Conservation (phyloP, 345 rosid species). For the Eucalyptus regnans region DNA sequence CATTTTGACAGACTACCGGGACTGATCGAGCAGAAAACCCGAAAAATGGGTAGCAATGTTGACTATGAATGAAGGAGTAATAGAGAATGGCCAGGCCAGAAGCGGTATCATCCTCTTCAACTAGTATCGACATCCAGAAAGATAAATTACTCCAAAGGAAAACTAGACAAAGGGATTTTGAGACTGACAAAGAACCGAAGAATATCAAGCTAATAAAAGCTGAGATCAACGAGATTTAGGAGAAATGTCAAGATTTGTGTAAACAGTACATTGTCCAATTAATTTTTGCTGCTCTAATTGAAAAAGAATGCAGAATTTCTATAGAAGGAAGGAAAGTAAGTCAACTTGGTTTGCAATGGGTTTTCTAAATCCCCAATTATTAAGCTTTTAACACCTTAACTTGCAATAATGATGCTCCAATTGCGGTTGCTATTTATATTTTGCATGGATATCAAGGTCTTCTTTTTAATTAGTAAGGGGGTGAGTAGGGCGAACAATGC, state of each 20-base stretch:
- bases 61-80: neutral
- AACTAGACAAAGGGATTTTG: neutral
- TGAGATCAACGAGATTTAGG: neutral
- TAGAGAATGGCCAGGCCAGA: neutral
- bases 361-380: neutral
- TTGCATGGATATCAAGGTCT: neutral
- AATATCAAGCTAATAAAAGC: neutral
- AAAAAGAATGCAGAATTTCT: neutral
- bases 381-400: neutral
- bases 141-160: neutral
- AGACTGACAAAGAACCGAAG: neutral
- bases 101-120: neutral
- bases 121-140: neutral
- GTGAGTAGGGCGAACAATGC: neutral
- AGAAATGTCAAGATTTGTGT: rapidly evolving
- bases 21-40: neutral
- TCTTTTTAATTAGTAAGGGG: neutral
- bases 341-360: neutral
- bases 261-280: neutral
- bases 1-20: neutral
- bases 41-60: neutral
- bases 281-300: neutral
- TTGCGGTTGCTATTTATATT: neutral
- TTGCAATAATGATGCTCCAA: neutral
- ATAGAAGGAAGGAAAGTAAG: neutral